A percentile compares a stretch with the other conserved stretches of the same genome.
phyloP scores from a whole-genome alignment of 768 basidiomycete genomes.

The Lactarius akahatsu region DNA sequence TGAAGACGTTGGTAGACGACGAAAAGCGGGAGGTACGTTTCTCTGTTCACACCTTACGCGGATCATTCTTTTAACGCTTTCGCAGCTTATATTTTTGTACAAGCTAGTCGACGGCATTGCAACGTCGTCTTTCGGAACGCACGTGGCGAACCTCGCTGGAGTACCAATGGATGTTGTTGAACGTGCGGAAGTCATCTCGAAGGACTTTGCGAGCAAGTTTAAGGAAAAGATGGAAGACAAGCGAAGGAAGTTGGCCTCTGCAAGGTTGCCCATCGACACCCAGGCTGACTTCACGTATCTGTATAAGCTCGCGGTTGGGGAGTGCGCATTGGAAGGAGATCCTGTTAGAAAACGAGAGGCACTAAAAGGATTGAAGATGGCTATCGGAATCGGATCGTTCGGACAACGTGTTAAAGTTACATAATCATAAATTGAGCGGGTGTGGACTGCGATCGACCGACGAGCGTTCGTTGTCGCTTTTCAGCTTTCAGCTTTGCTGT shows the following conservation, averaged over 20 bases:
- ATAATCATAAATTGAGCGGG: constrained; percentile 26
- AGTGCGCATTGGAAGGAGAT: constrained; percentile 52
- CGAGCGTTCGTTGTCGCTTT: constrained; percentile 8
- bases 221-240: constrained; percentile 72
- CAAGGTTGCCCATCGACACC: constrained; percentile 69
- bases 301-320: constrained; percentile 56
- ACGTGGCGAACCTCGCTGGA: constrained; percentile 93
- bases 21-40: constrained; percentile 76
- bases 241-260: constrained; percentile 50
- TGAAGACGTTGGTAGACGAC: constrained; percentile 93
- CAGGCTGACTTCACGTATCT: constrained; percentile 93
- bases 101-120: constrained; percentile 90
- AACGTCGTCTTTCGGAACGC: constrained; percentile 86
- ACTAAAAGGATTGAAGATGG: constrained; percentile 51
- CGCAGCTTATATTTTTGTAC: constrained; percentile 88
- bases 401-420: constrained; percentile 19
- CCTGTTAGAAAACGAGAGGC: constrained; percentile 52
- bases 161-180: constrained; percentile 83
- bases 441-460: constrained; percentile 11
- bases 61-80: constrained; percentile 12
- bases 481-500: background rate
- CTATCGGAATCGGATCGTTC: constrained; percentile 32
- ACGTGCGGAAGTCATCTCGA: constrained; percentile 84
- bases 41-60: background rate
- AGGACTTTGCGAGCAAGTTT: constrained; percentile 85